phyloP scores from a whole-genome alignment of 179 eudicot species.

The Amaranthus tricolor region DNA sequence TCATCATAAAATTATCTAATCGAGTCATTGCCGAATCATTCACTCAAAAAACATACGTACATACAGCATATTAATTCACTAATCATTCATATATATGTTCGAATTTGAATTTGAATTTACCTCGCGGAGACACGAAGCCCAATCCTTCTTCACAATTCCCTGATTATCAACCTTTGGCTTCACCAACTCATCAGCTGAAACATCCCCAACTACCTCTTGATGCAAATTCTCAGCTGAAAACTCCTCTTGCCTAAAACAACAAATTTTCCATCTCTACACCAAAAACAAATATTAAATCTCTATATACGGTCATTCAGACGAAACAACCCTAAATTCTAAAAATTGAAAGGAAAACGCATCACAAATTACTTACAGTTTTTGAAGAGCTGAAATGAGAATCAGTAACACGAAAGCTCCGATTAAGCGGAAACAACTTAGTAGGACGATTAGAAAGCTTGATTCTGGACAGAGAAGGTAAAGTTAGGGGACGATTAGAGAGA shows the following conservation, averaged over 20 bases:
- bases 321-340: constrained; percentile 1
- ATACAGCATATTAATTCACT: neutral
- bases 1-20: neutral
- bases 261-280: constrained; percentile 59
- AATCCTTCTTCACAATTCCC: constrained; percentile 33
- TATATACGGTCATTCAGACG: neutral
- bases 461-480: constrained; percentile 33
- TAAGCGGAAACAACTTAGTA: constrained; percentile 24
- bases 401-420: constrained; percentile 33
- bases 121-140: constrained; percentile 42
- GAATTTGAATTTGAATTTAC: constrained; percentile 26
- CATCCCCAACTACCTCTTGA: constrained; percentile 46
- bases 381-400: constrained; percentile 33
- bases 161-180: constrained; percentile 38
- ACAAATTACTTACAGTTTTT: constrained; percentile 29
- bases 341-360: neutral
- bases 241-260: constrained; percentile 66
- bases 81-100: neutral
- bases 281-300: neutral
- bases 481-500: constrained; percentile 42
- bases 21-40: neutral
- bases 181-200: constrained; percentile 43
- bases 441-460: constrained; percentile 44
- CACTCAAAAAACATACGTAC: neutral
- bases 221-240: constrained; percentile 38